Conservation (phyloP, 1,139 yeast species). For the Saccharomycopsis phalli region DNA sequence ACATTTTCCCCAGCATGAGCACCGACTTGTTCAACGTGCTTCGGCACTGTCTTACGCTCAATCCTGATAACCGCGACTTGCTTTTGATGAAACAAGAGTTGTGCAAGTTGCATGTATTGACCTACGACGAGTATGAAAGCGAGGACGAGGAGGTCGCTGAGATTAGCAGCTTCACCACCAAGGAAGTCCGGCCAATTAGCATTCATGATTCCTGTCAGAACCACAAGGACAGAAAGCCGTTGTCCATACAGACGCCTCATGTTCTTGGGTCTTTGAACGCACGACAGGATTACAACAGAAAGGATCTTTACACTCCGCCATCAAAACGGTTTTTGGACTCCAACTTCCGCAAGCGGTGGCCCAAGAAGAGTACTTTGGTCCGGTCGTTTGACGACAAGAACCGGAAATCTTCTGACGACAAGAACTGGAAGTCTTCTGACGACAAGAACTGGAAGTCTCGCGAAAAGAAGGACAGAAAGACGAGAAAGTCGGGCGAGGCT, state of each 20-base stretch:
- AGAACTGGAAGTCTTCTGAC: too few species aligned
- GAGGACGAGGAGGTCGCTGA: conserved; percentile 35
- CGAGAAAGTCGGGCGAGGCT: too few species aligned
- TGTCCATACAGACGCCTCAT: conserved; percentile 51
- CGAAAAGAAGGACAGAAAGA: too few species aligned
- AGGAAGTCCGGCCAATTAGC: conserved; percentile 25
- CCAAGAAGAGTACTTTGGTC: conserved; percentile 12
- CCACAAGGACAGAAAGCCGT: conserved; percentile 47
- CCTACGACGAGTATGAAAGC: conserved; percentile 84
- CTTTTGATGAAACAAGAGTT: conserved; percentile 52
- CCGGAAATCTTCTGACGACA: too few species aligned
- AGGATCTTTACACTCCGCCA: conserved; percentile 71
- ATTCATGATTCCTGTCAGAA: conserved; percentile 28
- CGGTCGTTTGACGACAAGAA: too few species aligned
- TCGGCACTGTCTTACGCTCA: conserved; percentile 70
- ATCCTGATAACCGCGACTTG: conserved; percentile 78
- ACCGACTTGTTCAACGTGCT: conserved; percentile 78
- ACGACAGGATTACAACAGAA: conserved; percentile 41
- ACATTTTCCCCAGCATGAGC: conserved; percentile 85
- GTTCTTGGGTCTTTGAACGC: conserved; percentile 22
- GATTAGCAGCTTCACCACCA: conserved; percentile 23
- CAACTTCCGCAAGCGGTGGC: conserved; percentile 28
- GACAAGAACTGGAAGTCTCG: too few species aligned
- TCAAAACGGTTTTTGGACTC: conserved; percentile 62
- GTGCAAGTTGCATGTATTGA: conserved; percentile 53